phyloP scores from a whole-genome alignment of 208 protist genomes.

The Leishmania martiniquensis region DNA sequence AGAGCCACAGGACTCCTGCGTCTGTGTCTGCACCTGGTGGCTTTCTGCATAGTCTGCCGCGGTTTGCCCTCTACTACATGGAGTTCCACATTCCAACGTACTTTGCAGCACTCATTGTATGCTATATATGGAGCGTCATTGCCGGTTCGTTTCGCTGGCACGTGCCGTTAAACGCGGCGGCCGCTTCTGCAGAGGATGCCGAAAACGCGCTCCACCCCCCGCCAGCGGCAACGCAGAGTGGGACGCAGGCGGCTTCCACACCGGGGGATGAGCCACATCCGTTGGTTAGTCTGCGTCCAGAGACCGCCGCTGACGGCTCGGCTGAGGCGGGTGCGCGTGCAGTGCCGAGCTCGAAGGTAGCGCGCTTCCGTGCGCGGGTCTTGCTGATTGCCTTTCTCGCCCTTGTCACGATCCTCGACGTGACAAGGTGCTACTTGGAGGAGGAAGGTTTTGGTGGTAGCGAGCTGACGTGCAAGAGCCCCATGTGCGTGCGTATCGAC shows the following conservation, averaged over 20 bases:
- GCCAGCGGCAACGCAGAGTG: background rate
- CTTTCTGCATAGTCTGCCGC: background rate
- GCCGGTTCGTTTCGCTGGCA: constrained; percentile 44
- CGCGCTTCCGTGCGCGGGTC: constrained; percentile 45
- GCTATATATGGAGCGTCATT: constrained; percentile 70
- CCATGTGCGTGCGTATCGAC: constrained; percentile 35
- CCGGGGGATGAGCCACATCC: background rate
- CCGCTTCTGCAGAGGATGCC: background rate
- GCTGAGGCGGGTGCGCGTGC: background rate
- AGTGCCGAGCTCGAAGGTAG: constrained; percentile 23
- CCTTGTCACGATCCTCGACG: constrained; percentile 38
- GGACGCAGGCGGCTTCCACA: background rate
- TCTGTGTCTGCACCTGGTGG: background rate
- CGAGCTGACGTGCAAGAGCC: constrained; percentile 33
- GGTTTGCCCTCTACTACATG: constrained; percentile 40
- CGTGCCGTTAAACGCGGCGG: background rate
- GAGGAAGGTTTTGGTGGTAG: constrained; percentile 36
- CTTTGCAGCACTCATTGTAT: constrained; percentile 63
- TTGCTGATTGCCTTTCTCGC: constrained; percentile 33
- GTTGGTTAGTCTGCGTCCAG: background rate
- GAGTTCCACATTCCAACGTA: constrained; percentile 81
- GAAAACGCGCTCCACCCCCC: background rate
- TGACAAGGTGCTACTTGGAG: constrained; percentile 34
- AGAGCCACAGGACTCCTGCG: background rate
- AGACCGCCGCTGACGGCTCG: background rate